Base-by-base conservation (phyloP, 345 rosid species). In the Clausena lansium region DNA sequence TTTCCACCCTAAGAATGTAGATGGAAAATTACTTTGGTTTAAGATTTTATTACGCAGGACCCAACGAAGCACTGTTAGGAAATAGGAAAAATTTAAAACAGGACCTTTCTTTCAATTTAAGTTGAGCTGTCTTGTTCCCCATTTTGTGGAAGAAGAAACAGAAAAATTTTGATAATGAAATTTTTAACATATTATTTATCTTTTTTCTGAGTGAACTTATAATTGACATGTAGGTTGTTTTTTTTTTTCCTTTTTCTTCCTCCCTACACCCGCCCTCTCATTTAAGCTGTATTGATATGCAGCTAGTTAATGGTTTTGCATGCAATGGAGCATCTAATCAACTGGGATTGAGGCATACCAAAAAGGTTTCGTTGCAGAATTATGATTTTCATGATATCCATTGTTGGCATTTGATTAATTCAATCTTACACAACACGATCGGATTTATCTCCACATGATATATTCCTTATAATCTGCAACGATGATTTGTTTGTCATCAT, bases 271-370 rank as follows among this genome's bases (percentile, higher is more conserved):
- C 2, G 20, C 4, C 19, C 22, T 52, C 28, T 76, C 38, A 60
- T 71, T 76, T n/a, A 61, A 75, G 67, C 32, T 60, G 41, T 71
- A 30, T 32, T 76, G 62, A 63, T 76, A 67, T 79, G 87, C 88
- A 90, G 94, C 83, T 80, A 76, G 59, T 84, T 60, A 80, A 83
- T 50, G 82, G 47, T 75, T 71, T 33, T 83, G 78, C 83, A 78
- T 84, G 84, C 86, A 83, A 81, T 35, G 83, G 81, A 77, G 82
- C 81, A 75, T 79, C 85, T 63, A 87, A 85, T 83, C 80, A 81
- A 47, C 83, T 79, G 25, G 83, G 85, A 78, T 72, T 71, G 45
- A 84, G 91, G 83, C 91, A 88, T 66, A 95, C 94, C 84, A 96
- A 92, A 86, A 91, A 92, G 94, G 99, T 96, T 83, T 80, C 45